A percentile compares a stretch with the other conserved stretches of the same genome.
These are phyloP conservation scores for Chytriomyces sp. DNA, from an alignment of 192 early-diverging fungal genomes.

Conservation along the genomic window DNA sequence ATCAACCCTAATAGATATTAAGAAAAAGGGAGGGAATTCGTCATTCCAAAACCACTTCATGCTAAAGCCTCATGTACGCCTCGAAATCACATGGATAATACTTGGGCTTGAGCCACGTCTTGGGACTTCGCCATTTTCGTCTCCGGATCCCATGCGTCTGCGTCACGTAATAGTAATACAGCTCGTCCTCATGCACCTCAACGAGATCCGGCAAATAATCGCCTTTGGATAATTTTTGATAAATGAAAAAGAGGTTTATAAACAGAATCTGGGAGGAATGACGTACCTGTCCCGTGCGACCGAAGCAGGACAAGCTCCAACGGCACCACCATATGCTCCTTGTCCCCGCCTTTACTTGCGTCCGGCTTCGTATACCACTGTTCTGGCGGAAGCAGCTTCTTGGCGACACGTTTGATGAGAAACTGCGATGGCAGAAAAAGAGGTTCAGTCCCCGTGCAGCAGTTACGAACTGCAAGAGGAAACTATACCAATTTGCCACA, in stretches of 20 bases:
- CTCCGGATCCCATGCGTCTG: background rate
- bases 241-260: background rate
- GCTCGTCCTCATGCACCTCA: background rate
- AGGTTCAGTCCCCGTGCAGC: no score
- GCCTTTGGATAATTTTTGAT: background rate
- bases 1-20: no score
- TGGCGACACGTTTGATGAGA: background rate
- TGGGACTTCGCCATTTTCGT: background rate
- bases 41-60: no score
- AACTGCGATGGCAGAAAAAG: background rate
- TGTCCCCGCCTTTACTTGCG: background rate
- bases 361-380: constrained; percentile 14
- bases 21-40: no score
- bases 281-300: constrained; percentile 4
- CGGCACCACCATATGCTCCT: background rate
- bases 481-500: background rate
- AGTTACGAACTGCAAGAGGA: no score
- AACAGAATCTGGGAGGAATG: background rate
- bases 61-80: constrained; percentile 1
- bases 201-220: constrained; percentile 6
- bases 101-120: constrained; percentile 19
- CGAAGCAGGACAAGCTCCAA: constrained; percentile 8
- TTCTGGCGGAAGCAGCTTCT: background rate
- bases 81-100: constrained; percentile 6
- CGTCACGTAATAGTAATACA: constrained; percentile 8